These are phyloP conservation scores for Ganoderma leucocontextum DNA, from an alignment of 1,284 basidiomycete species.

Conservation along the genomic window DNA sequence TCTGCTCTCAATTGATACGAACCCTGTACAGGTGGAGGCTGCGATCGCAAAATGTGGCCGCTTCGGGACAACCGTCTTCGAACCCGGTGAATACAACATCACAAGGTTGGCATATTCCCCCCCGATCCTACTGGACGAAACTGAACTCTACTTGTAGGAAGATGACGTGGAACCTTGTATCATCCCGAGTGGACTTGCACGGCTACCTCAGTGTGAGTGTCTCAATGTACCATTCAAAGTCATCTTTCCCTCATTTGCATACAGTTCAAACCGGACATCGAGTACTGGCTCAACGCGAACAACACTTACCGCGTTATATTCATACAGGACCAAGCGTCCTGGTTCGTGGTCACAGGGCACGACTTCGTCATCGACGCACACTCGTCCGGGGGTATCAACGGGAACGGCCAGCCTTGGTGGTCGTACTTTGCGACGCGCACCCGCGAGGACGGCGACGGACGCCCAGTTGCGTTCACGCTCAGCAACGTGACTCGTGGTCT, in stretches of 20 bases:
- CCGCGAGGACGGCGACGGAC: slow-evolving; percentile 62
- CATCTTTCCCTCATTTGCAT: neutral
- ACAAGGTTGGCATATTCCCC: slow-evolving; percentile 49
- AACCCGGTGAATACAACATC: slow-evolving; percentile 57
- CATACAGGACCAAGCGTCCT: slow-evolving; percentile 72
- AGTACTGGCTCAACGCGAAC: slow-evolving; percentile 64
- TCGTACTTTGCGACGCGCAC: slow-evolving; percentile 51
- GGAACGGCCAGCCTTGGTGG: slow-evolving; percentile 68
- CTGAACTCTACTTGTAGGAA: slow-evolving; percentile 48
- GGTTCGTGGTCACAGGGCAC: slow-evolving; percentile 68
- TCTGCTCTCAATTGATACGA: neutral
- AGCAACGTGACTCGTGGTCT: slow-evolving; percentile 55
- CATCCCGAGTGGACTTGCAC: slow-evolving; percentile 60
- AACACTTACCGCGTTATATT: slow-evolving; percentile 71
- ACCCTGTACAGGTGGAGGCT: slow-evolving; percentile 49
- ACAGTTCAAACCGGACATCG: slow-evolving; percentile 63
- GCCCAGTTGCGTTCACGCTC: slow-evolving; percentile 68
- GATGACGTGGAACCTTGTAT: slow-evolving; percentile 66
- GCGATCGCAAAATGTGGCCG: slow-evolving; percentile 64
- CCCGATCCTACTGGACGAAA: neutral
- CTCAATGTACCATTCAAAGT: neutral
- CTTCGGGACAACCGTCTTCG: slow-evolving; percentile 56
- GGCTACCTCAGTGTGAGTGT: slow-evolving; percentile 60
- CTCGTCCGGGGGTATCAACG: slow-evolving; percentile 67
- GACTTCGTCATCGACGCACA: slow-evolving; percentile 69